phyloP scores from a whole-genome alignment of 345 rosid species.

The Populus simonii region DNA sequence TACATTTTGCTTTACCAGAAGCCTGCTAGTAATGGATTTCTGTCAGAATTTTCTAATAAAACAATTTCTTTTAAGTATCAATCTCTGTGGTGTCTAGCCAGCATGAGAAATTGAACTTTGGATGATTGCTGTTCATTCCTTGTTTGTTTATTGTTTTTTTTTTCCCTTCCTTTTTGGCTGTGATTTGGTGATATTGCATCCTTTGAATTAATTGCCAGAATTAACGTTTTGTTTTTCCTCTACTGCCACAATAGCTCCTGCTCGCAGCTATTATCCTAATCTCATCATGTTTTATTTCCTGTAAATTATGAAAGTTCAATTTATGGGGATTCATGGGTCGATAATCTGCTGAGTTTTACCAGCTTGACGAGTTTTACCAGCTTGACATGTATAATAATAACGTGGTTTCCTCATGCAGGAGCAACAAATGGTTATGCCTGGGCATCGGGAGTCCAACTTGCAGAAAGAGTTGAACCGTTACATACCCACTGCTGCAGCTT shows the following conservation, averaged over 20 bases:
- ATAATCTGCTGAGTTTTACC: background rate
- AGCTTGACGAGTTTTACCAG: no score
- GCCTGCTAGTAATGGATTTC: background rate
- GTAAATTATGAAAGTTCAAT: background rate
- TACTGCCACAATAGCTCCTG: background rate
- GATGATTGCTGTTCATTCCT: background rate
- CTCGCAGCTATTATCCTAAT: background rate
- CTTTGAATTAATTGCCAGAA: background rate
- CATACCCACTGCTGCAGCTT: slow-evolving; percentile 91
- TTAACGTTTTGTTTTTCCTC: background rate
- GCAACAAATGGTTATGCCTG: slow-evolving; percentile 98
- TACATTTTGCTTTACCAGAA: background rate
- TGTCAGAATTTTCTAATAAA: background rate
- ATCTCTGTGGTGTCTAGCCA: background rate
- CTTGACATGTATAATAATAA: background rate
- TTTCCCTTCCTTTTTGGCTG: background rate
- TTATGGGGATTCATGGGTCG: background rate
- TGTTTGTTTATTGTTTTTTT: background rate
- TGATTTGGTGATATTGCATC: background rate
- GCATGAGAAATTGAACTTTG: background rate
- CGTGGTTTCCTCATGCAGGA: slow-evolving; percentile 34
- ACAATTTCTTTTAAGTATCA: background rate
- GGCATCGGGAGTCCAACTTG: slow-evolving; percentile 83
- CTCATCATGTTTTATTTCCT: background rate
- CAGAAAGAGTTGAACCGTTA: slow-evolving; percentile 82